These are phyloP conservation scores for Penicillium parvum DNA, from an alignment of 495 filamentous ascomycete genomes.

Conservation along the genomic window DNA sequence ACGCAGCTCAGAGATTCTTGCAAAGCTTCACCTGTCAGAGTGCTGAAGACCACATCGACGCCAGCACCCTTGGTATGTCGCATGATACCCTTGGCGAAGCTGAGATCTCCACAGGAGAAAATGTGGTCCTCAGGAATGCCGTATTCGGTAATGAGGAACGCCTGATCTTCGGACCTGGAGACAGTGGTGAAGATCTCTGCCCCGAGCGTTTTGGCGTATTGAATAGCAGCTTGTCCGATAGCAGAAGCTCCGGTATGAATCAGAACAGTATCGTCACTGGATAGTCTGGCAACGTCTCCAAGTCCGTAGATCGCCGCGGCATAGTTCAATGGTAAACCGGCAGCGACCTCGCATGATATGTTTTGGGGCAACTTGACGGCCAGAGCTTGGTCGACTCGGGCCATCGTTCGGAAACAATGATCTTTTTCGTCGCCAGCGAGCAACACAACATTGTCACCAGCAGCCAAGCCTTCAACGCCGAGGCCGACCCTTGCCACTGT, in stretches of 20 bases:
- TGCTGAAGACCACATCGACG: constrained; percentile 55
- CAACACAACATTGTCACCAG: constrained; percentile 22
- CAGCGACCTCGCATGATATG: constrained; percentile 20
- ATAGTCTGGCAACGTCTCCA: constrained; percentile 24
- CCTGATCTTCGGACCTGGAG: constrained; percentile 34
- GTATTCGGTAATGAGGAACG: constrained; percentile 32
- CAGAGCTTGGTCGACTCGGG: constrained; percentile 10
- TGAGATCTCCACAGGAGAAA: constrained; percentile 45
- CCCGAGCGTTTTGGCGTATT: constrained; percentile 32
- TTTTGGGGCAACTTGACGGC: constrained; percentile 15
- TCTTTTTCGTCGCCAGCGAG: background rate
- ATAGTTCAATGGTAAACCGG: constrained; percentile 24
- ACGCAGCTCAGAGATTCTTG: constrained; percentile 44
- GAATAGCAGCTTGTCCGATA: constrained; percentile 46
- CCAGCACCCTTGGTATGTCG: constrained; percentile 46
- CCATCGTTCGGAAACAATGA: constrained; percentile 12
- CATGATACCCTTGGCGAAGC: constrained; percentile 44
- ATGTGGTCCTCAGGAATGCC: constrained; percentile 39
- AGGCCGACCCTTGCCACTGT: constrained; percentile 9
- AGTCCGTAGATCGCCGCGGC: constrained; percentile 30
- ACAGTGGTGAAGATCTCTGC: constrained; percentile 45
- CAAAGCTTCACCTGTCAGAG: constrained; percentile 38
- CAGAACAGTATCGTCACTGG: constrained; percentile 31
- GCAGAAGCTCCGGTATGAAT: constrained; percentile 49
- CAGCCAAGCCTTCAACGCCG: constrained; percentile 1